Base-by-base conservation (phyloP, 345 rosid genomes). In the Bruguiera gymnorhiza region DNA sequence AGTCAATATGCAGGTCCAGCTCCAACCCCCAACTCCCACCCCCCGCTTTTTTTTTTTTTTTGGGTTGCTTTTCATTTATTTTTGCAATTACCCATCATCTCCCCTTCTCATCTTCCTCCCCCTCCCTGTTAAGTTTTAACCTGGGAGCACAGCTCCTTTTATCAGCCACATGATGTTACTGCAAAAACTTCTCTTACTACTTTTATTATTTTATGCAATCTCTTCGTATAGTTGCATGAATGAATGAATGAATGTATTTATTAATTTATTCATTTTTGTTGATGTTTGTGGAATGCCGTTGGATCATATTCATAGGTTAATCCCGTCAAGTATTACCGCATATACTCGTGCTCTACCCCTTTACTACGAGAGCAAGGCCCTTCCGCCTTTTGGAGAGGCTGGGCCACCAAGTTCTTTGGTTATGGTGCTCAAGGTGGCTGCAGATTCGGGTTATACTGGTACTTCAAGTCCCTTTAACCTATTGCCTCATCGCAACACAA, bases 391-490 rank as follows among this genome's bases (percentile, higher is more conserved):
- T 85, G 89, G 89, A 80, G 89, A 75, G 92, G 89, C 70, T 87
- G 86, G 92, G 79, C 84, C 2, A 79, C 83, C 64, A 85, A 83
- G 85, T 77, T 84, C 21, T 77, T 85, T 69, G 89, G 89, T 6
- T 87, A 85, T 66, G 92, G 89, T 72, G 80, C 66, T 70, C 86
- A 87, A 83, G 92, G 89, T 51, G 89, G 89, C 48, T 87, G 84
- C 72, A 75, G 88, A 79, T 87, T 84, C 9, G 84, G 88, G 27
- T 78, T 85, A 8, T 85, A 83, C 57, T 88, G 81, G 57, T 85
- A 87, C 56, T 85, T 87, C 85, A 87, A 85, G 79, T 75, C 69
- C 60, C 71, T 83, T 70, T 85, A 79, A 82, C 66, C 69, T 82
- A 6, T 63, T 83, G 63, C 82, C 72, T 30, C 78, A 85, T 24